Conservation (phyloP, 202 grass and related monocot species). For the Carex arenaria region DNA sequence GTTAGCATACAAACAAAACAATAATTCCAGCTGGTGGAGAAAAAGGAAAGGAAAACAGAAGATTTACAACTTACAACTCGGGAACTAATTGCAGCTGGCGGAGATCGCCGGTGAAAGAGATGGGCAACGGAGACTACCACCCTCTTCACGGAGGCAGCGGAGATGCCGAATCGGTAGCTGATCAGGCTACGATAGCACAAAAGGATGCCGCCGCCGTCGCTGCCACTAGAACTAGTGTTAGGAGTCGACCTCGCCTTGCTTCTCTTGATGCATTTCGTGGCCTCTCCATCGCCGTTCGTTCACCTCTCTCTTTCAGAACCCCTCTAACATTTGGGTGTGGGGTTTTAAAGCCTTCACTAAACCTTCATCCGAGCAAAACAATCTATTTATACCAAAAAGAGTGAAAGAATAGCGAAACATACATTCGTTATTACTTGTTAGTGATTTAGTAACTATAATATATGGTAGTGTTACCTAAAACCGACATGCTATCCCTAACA, state of each 20-base stretch:
- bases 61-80: not conserved
- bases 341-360: not conserved
- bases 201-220: not conserved
- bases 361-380: not conserved
- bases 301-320: not conserved
- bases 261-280: conserved; percentile 43
- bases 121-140: conserved; percentile 26
- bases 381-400: not conserved
- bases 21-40: not conserved
- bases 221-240: not conserved
- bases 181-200: not conserved
- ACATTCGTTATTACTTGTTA: not conserved
- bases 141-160: conserved; percentile 8
- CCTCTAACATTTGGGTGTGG: not conserved
- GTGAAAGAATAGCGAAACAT: not conserved
- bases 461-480: not conserved
- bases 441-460: not conserved
- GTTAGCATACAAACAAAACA: not conserved
- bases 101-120: not conserved
- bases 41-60: not conserved
- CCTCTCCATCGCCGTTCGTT: conserved; percentile 43
- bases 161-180: not conserved
- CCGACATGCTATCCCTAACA: not conserved
- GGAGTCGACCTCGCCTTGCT: conserved; percentile 9
- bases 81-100: not conserved